Conservation (phyloP, 306 rosid species). For the Sicyos baderoa region DNA sequence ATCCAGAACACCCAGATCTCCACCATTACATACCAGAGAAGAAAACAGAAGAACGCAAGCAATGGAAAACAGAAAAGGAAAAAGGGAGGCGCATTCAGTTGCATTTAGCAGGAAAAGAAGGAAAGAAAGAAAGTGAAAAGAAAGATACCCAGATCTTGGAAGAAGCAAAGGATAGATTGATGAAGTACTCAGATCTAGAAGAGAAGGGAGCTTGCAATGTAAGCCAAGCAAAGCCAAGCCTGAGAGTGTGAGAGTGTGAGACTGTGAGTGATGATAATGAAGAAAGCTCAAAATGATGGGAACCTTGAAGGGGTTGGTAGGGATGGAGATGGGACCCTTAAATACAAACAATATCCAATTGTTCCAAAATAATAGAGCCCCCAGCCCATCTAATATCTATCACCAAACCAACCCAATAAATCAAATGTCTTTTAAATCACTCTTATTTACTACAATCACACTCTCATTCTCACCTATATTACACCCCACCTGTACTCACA, state of each 20-base stretch:
- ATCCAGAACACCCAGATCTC: constrained; percentile 21
- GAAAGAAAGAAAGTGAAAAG: neutral
- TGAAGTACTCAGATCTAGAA: constrained; percentile 34
- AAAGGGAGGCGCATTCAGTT: neutral
- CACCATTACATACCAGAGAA: neutral
- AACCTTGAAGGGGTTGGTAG: neutral
- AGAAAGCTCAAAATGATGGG: constrained; percentile 11
- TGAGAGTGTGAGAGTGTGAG: neutral
- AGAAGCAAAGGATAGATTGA: neutral
- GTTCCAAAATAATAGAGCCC: constrained; percentile 2
- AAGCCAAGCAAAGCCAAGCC: neutral
- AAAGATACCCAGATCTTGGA: constrained; percentile 32
- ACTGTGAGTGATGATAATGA: neutral
- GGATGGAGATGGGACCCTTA: constrained; percentile 13
- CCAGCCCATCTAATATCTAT: neutral
- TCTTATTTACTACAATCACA: neutral
- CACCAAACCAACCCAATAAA: neutral
- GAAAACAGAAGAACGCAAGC: neutral
- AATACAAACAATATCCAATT: constrained; percentile 19
- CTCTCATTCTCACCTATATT: neutral
- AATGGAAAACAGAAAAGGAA: neutral
- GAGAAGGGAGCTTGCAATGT: neutral
- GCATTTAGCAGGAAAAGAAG: neutral
- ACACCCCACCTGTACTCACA: no score
- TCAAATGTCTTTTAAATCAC: neutral